Conservation (phyloP, 179 eudicot species). For the Dionaea muscipula region DNA sequence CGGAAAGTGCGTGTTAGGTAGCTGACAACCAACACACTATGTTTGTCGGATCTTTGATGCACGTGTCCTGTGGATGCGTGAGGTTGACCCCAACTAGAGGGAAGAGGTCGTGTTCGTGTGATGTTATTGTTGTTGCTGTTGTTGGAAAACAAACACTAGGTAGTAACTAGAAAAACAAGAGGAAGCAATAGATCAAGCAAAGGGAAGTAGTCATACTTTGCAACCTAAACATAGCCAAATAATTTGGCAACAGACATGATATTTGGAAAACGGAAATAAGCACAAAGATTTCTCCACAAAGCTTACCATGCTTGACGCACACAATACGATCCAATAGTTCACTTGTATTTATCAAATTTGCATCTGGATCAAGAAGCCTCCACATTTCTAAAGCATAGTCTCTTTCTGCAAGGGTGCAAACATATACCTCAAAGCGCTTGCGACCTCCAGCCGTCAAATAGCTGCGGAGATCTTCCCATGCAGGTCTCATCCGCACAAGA, state of each 20-base stretch:
- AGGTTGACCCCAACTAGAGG: no score
- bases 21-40: no score
- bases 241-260: background rate
- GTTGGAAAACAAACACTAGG: no score
- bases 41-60: no score
- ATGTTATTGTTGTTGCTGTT: no score
- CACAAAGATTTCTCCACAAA: slow-evolving; percentile 1
- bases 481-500: slow-evolving; percentile 87
- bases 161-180: no score
- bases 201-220: no score
- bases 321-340: slow-evolving; percentile 82
- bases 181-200: background rate
- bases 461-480: slow-evolving; percentile 90
- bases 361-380: slow-evolving; percentile 97
- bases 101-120: no score
- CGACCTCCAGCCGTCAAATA: slow-evolving; percentile 82
- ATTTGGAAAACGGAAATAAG: background rate
- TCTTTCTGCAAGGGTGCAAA: slow-evolving; percentile 99
- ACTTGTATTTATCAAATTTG: slow-evolving; percentile 57
- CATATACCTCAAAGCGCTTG: slow-evolving; percentile 93
- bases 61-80: no score
- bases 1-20: no score
- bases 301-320: slow-evolving; percentile 80
- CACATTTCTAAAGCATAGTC: slow-evolving; percentile 99
- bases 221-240: background rate